Base-by-base conservation (phyloP, 371 early-diverging fungal species). In the Parasitella parasitica region DNA sequence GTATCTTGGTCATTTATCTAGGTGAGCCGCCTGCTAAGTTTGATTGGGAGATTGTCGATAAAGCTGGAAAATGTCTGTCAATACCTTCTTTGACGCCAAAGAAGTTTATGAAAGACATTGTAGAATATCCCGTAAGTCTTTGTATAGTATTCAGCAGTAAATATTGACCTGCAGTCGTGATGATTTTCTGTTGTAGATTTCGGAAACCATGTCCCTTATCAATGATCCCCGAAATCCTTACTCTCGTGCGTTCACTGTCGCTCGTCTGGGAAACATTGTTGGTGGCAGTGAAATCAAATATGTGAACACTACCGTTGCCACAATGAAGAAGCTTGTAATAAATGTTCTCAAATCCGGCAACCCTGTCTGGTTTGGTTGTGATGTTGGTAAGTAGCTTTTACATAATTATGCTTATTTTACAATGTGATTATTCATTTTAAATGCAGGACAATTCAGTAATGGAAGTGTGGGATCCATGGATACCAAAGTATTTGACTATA, bases 291-390 rank as follows among this genome's bases (percentile, higher is more conserved):
- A 75, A 12, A 82, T 92, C 51, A 85, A 83, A 54, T 90, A 92
- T 64, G 74, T 92, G 52, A 92, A 92, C 63, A 76, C 89, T 13
- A 67, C 75, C 0, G 63, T 84, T 5, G 77, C 78, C 0, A 77
- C 72, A 20, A 67, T 91, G 51, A 92, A 93, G 79, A 58, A 75
- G 11, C 75, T 87, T 11, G 89, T 89, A 0, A 69, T 86, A 48
- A 69, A 80, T 20, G 85, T 82, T 24, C 72, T 92, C 48, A 81
- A 84, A 53, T 70, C 80, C 0, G 87, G 87, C 26, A 71, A 76
- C 2, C 91, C 93, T 4, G 91, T 92, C 11, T 92, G 92, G 93
- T 93, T 92, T 61, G 92, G 92, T 7, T 89, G 90, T 51, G 92
- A 93, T 73, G 91, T 92, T 20, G 90, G 91, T 66, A 88, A 88